Evolutionary conservation across 371 early-diverging fungal genomes (phyloP), one percentile per base, ranked within the genome.

Genomic region (Quaeritorhiza haematococci): DNA sequence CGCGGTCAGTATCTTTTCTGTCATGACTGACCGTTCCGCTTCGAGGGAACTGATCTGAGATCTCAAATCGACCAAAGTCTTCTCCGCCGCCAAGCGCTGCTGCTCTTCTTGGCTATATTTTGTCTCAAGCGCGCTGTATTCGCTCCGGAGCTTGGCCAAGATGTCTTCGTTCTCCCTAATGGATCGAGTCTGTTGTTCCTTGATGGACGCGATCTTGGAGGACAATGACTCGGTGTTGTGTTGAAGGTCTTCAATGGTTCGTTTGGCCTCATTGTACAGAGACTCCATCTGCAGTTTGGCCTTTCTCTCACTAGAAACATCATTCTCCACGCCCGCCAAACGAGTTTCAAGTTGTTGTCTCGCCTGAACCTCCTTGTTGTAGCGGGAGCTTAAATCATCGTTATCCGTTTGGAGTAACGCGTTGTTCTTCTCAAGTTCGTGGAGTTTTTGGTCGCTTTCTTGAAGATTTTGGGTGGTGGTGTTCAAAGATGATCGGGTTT

Each of bases 41-140:
- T 53, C 63, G n/a, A 63, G 17, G 47, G 46, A 42, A 28, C 30
- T 47, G 24, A n/a, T n/a, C 43, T 38, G 5, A 47, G 33, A 15
- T 61, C 24, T 0, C 35, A 56, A 32, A 47, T 60, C 7, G 42
- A n/a, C n/a, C 49, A 10, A 34, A 8, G 29, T 50, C 43, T 29
- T 50, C 51, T 27, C 29, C 34, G 6, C 19, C 8, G 19, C 53
- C 13, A 61, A 59, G 17, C 61, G 33, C 45, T 69, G 68, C 3
- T 45, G n/a, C 10, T 19, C 27, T 45, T 45, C 46, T 6, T 19
- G 6, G 21, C 27, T 27, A 45, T 45, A 27, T 7, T 27, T 19
- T 45, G n/a, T 27, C 27, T 45, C 46, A 10, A 45, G 21, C 7
- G 46, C 46, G 7, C 23, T 6, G 46, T 45, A 45, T 45, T 45